phyloP scores from a whole-genome alignment of 2,329 filamentous ascomycete genomes.

The Beauveria sp. region DNA sequence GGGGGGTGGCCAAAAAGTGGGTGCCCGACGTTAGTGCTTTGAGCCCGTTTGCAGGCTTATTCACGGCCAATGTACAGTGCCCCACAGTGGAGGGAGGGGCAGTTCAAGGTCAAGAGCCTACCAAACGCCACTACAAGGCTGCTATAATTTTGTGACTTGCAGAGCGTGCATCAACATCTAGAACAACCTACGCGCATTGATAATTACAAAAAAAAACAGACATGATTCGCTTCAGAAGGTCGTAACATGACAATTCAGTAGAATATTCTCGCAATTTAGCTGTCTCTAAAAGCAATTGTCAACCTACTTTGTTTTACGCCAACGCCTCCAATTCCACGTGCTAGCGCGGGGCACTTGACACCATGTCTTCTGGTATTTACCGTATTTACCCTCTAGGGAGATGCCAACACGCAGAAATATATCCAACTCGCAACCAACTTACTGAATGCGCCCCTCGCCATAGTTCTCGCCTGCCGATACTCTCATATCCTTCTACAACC shows the following conservation, averaged over 20 bases:
- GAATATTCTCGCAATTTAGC: background rate
- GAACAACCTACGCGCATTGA: background rate
- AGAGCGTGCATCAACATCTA: background rate
- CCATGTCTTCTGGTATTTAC: background rate
- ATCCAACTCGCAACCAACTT: background rate
- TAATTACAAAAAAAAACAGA: background rate
- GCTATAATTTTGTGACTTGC: background rate
- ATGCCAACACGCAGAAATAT: background rate
- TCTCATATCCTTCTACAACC: background rate
- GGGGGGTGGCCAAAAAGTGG: too few species aligned
- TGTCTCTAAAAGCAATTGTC: background rate
- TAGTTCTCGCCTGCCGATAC: background rate
- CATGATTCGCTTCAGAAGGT: too few species aligned
- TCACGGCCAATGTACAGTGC: too few species aligned
- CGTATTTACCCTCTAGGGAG: too few species aligned
- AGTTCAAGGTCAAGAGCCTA: too few species aligned
- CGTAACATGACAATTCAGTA: too few species aligned
- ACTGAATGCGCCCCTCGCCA: background rate
- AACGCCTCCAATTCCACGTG: background rate
- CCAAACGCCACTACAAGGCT: background rate
- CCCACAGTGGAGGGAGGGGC: background rate
- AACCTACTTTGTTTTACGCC: background rate
- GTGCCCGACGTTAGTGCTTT: too few species aligned
- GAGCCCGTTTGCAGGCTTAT: background rate
- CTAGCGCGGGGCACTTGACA: constrained; percentile 10